Evolutionary conservation across 2,329 filamentous ascomycete species (phyloP), one percentile per base, ranked within the genome.

Genomic region (Domatiomyces catenatus): DNA sequence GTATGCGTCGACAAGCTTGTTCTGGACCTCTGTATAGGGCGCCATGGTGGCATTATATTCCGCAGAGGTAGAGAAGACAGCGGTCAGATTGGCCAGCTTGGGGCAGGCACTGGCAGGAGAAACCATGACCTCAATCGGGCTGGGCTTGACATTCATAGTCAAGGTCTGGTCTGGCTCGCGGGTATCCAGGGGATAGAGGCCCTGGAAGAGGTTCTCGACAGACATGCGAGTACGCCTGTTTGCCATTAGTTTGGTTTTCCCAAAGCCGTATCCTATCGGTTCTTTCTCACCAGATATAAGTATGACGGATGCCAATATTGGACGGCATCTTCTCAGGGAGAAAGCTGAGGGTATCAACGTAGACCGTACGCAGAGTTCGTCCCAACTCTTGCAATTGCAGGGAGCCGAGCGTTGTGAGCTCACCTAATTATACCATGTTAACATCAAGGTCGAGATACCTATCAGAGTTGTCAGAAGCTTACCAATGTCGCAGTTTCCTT

Each of bases 401-500:
- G 39, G 47, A 49, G n/a, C 47, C 47, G 22, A 42, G 15, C 17
- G 28, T 39, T 42, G 47, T 49, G 5, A 49, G 43, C 24, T 49
- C 36, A 10, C 47, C 47, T 49, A 19, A 12, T 3, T 24, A 24
- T 24, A 19, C 5, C 18, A 24, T 20, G 32, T 42, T 24, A 26
- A n/a, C 32, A 18, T 19, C 20, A 19, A 42, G 8, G 39, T 19
- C n/a, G 7, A 20, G 3, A 24, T 6, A 6, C 6, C n/a, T n/a
- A 24, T 19, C 42, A 24, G 18, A 19, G 4, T 44, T n/a, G 17
- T n/a, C 42, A 17, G 24, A 20, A 5, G 12, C 18, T 39, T 49
- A 49, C 47, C 47, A n/a, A 44, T 15, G 17, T 49, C 47, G 22
- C 47, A 49, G 22, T 49, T 49, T 12, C 47, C 47, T 20, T 49